Base-by-base conservation (phyloP, 768 basidiomycete genomes). In the Lactifluus rugatus region DNA sequence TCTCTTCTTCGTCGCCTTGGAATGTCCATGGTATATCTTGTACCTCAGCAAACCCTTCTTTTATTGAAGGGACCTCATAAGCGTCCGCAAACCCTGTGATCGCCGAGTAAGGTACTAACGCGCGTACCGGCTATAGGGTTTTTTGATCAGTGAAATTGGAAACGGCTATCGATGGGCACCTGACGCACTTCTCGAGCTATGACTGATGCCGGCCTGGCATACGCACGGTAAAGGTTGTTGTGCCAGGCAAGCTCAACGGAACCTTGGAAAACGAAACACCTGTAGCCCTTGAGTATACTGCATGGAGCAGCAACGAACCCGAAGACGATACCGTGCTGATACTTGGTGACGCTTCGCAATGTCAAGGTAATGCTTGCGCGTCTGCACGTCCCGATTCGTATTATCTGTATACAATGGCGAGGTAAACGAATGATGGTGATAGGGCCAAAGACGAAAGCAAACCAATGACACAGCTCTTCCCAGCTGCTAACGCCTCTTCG, bases 221-320 rank as follows among this genome's bases (percentile, higher is more conserved):
- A 89, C 37, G 90, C 83, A 31, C 94, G 81, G 67, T 95, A 96
- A 8, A 93, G 71, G 66, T 94, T 94, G 69, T 97, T 96, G 70
- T 97, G 95, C 85, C 84, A 89, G 2, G 90, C 90, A 7, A 95
- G 77, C 47, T 92, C 87, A n/a, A 81, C 64, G 9, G 86, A 80
- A 45, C 84, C 87, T 9, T 81, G 75, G 65, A 96, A 95, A 26
- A 79, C 62, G 68, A 94, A 81, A 66, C 89, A 89, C 54, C 89
- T 88, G 49, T n/a, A 21, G 52, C 31, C 9, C 17, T 36, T 37
- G 11, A 46, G 32, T 11, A 54, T 14, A 13, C 21, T 42, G 42
- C 9, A 36, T n/a, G 13, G 52, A 19, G 37, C 32, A 8, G 31
- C 47, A 17, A 39, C 21, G 2, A 32, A 13, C 34, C 34, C 28